These are phyloP conservation scores for Exophiala spinifera DNA, from an alignment of 2,329 filamentous ascomycete species.

Conservation along the genomic window DNA sequence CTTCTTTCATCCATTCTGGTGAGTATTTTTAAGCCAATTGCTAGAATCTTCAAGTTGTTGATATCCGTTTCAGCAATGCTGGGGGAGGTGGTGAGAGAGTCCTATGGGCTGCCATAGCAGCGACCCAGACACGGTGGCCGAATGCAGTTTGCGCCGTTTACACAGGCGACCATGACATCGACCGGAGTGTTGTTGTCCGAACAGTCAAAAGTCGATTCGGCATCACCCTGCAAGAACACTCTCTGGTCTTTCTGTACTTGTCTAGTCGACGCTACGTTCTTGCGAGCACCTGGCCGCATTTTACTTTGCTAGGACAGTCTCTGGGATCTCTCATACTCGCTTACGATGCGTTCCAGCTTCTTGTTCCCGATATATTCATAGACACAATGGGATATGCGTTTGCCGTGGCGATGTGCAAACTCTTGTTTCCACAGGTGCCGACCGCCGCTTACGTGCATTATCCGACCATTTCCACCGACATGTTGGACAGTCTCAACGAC, in stretches of 20 bases:
- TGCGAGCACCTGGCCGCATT: conserved; percentile 80
- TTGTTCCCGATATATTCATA: conserved; percentile 90
- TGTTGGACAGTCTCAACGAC: conserved; percentile 79
- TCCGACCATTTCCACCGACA: conserved; percentile 96
- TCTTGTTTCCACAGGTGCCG: conserved; percentile 74
- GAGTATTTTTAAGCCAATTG: conserved; percentile 33
- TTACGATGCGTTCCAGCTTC: conserved; percentile 87
- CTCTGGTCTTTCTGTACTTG: conserved; percentile 84
- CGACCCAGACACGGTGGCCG: conserved; percentile 85
- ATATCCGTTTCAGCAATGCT: conserved; percentile 65
- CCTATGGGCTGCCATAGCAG: conserved; percentile 89
- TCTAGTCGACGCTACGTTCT: conserved; percentile 83
- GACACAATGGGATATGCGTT: conserved; percentile 99
- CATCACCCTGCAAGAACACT: conserved; percentile 79
- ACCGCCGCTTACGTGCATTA: conserved; percentile 97
- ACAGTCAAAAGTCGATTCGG: conserved; percentile 85
- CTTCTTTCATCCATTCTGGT: conserved; percentile 99
- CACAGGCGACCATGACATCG: conserved; percentile 87
- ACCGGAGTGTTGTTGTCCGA: conserved; percentile 73
- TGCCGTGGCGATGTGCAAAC: conserved; percentile 74
- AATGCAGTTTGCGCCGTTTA: conserved; percentile 88
- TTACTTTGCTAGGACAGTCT: conserved; percentile 92
- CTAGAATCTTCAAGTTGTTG: background rate
- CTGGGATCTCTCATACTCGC: conserved; percentile 82
- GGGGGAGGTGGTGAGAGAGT: conserved; percentile 94